Conservation (phyloP, 495 filamentous ascomycete species). For the Penicillium cinerascens region DNA sequence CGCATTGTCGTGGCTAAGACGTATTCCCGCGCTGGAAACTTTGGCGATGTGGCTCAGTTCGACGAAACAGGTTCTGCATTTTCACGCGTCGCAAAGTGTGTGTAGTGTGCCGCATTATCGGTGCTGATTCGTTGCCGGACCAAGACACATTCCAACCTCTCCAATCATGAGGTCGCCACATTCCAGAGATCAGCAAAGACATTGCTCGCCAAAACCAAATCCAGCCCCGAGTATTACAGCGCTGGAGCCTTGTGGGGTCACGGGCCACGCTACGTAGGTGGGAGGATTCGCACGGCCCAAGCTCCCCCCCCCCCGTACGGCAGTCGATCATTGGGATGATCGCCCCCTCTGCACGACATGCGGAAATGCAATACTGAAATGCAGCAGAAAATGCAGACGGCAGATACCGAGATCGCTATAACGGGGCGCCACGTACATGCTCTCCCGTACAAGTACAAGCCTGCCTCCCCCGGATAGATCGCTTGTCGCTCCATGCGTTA, state of each 20-base stretch:
- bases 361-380: neutral
- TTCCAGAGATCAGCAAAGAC: conserved; percentile 15
- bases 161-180: conserved; percentile 21
- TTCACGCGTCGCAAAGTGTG: neutral
- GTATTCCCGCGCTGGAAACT: conserved; percentile 2
- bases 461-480: neutral
- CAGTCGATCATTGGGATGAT: conserved; percentile 23
- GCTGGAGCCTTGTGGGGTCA: conserved; percentile 19
- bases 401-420: neutral
- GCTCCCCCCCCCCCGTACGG: too few species aligned
- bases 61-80: neutral
- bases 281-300: conserved; percentile 25
- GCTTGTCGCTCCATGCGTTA: neutral
- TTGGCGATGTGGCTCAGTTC: neutral
- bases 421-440: neutral
- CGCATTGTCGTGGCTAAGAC: conserved; percentile 17
- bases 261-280: conserved; percentile 6
- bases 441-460: neutral
- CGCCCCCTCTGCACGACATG: conserved; percentile 29
- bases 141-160: conserved; percentile 30
- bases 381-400: neutral
- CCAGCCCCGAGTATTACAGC: neutral
- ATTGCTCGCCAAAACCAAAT: neutral
- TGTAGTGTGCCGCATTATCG: neutral
- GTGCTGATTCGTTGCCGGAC: neutral